Base-by-base conservation (phyloP, 805 yeast genomes). In the Wickerhamomyces bisporus region DNA sequence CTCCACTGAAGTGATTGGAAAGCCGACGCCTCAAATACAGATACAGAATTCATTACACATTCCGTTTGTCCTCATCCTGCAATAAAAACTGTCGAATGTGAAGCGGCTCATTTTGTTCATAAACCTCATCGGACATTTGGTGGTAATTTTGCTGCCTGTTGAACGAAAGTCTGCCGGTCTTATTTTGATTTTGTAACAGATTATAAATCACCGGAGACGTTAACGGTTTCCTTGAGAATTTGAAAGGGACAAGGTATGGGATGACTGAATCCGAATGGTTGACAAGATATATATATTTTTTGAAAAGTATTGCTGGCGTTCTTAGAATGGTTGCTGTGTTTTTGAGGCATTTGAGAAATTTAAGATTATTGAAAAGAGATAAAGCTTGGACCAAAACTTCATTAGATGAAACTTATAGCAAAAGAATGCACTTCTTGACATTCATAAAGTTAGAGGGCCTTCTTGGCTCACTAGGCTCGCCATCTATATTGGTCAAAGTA, bases 311-410 rank as follows among this genome's bases (percentile, higher is more conserved):
- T 39, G 89, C 89, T 5, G 88, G 86, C 8, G 85, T 81, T n/a
- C 89, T 89, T 1, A 88, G 89, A 10, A 74, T 79, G 68, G 83
- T 78, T 33, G 89, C 85, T 3, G 82, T 83, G 1, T 81, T 80
- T 60, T 57, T 82, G 30, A 70, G 88, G 40, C 88, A 82, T 53
- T 65, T 81, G 49, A 79, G 77, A 45, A 73, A 85, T 2, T 55
- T 81, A 34, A 62, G 89, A 46, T 57, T 79, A 35, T 62, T 82
- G 47, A 68, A 69, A 50, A 61, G 88, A 42, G 89, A 81, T 55
- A 73, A 77, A 50, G 87, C 85, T 1, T 82, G 86, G 82, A 70
- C 82, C 44, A 86, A 81, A 55, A 80, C 88, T 2, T 62, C 82
- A 28, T 62, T 76, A 28, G 88, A 81, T 50, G 89, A 81, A 53